Base-by-base conservation (phyloP, 2,329 filamentous ascomycete species). In the Colletotrichum lentis region DNA sequence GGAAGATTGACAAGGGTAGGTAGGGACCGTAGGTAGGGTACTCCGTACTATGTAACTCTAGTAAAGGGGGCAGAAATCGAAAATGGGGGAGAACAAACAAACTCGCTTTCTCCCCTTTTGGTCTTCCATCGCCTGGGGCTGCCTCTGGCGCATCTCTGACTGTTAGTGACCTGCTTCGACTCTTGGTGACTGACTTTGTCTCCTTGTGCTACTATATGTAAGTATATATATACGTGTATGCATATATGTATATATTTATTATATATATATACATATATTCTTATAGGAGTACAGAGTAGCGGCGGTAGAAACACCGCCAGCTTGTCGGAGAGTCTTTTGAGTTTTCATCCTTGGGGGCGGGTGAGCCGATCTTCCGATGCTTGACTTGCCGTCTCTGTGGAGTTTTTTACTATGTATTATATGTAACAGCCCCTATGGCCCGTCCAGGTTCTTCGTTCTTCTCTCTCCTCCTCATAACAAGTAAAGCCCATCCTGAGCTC, bases 321-420 rank as follows among this genome's bases (percentile, higher is more conserved):
- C 35, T 54, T 64, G 53, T 18, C 24, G 37, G 31, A 35, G 35
- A 54, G 31, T 46, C 27, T 7, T 52, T 53, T n/a, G 47, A 37
- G 31, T 43, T 41, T 46, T 14, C 22, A n/a, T 31, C 43, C n/a
- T 43, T 39, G 24, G 44, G 43, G 35, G 39, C 46, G 53, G 60
- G 27, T 37, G 46, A 37, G 59, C 44, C 58, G 60, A 67, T 67
- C 54, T 55, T 67, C 49, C 43, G 31, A 35, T 35, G 55, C 64
- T 47, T 24, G 11, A 47, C 54, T 53, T 58, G 18, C 46, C 54
- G 44, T 22, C 53, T 37, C 27, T 59, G 20, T 60, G 46, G 22
- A 59, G 43, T 24, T 31, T 20, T n/a, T n/a, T n/a, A n/a, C n/a
- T n/a, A n/a, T n/a, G n/a, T n/a, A n/a, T n/a, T n/a, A n/a, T n/a